phyloP scores from a whole-genome alignment of 1,139 yeast species.

The Saccharomyces hybrid region DNA sequence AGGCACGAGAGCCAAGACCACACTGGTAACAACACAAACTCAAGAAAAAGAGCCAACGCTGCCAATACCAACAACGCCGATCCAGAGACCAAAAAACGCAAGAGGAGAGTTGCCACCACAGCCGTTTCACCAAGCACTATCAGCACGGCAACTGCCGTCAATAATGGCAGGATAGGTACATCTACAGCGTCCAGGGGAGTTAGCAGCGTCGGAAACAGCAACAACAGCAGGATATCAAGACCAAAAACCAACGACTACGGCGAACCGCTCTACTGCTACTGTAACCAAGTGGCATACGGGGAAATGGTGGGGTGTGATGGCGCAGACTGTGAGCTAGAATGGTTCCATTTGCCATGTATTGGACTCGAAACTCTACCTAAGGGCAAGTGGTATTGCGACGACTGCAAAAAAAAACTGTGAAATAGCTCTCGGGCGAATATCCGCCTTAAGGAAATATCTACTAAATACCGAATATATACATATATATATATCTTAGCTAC shows the following conservation, averaged over 20 bases:
- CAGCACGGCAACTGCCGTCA: slow-evolving; percentile 9
- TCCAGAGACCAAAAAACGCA: slow-evolving; percentile 9
- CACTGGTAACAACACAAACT: slow-evolving; percentile 4
- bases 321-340: slow-evolving; percentile 82
- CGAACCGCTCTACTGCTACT: slow-evolving; percentile 85
- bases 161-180: slow-evolving; percentile 8
- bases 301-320: slow-evolving; percentile 99
- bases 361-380: slow-evolving; percentile 86
- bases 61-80: slow-evolving; percentile 12
- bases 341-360: slow-evolving; percentile 97
- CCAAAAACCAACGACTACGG: slow-evolving; percentile 30
- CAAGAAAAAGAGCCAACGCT: slow-evolving; percentile 10
- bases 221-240: slow-evolving; percentile 7
- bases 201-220: slow-evolving; percentile 7
- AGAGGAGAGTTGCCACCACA: slow-evolving; percentile 10
- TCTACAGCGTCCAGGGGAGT: slow-evolving; percentile 6
- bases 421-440: not conserved
- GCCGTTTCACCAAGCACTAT: slow-evolving; percentile 10
- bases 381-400: slow-evolving; percentile 97
- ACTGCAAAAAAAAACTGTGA: slow-evolving; percentile 41
- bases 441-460: not conserved
- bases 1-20: slow-evolving; percentile 16
- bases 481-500: not conserved
- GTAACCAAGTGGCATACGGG: slow-evolving; percentile 94
- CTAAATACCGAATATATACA: not conserved